These are phyloP conservation scores for Nicotiana knightiana DNA, from an alignment of 257 asterid species.

Conservation along the genomic window DNA sequence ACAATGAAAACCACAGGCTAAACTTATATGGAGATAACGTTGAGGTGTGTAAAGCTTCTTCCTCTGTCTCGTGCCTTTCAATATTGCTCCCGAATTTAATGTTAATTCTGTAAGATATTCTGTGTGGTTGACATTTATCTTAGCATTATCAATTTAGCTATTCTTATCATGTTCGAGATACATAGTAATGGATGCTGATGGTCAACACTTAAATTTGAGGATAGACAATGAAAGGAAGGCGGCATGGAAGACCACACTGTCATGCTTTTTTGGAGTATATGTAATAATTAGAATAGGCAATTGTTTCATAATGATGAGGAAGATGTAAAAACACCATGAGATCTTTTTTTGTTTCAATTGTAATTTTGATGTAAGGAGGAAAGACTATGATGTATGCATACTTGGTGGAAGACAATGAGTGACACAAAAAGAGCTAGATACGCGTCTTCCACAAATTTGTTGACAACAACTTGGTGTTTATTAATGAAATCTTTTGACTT, in stretches of 20 bases:
- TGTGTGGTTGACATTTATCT: neutral
- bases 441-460: neutral
- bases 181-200: neutral
- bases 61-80: neutral
- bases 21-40: constrained; percentile 94
- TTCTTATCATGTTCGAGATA: neutral
- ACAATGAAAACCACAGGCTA: constrained; percentile 87
- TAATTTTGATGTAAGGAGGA: neutral
- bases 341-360: neutral
- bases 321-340: neutral
- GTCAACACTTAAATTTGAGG: neutral
- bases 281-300: neutral
- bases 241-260: neutral
- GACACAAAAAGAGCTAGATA: neutral
- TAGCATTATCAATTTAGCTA: neutral
- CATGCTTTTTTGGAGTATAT: neutral
- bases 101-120: neutral
- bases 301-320: neutral
- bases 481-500: neutral
- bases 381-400: neutral
- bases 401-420: neutral
- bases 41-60: constrained; percentile 48
- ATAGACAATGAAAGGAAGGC: neutral
- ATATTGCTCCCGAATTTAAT: neutral
- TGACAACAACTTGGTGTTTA: neutral